Percentiles rank a stretch among this genome's conserved stretches.
These are phyloP conservation scores for Astragalus membranaceus DNA, from an alignment of 306 rosid species.

Conservation along the genomic window DNA sequence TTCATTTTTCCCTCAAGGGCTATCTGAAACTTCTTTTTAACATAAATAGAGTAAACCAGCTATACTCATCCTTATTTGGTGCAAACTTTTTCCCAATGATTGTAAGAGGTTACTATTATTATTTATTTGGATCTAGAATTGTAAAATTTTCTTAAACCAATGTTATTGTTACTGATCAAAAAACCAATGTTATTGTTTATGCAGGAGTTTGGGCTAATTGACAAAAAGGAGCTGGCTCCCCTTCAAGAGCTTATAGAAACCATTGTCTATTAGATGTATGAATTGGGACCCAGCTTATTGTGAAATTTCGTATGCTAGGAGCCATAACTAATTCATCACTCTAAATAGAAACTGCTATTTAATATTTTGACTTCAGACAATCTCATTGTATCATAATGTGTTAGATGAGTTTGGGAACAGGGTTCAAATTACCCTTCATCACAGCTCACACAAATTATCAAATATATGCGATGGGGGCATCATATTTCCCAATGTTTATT, in stretches of 20 bases:
- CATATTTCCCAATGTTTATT: conserved; percentile 4
- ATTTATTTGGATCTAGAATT: not conserved
- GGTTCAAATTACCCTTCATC: conserved; percentile 20
- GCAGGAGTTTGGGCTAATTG: conserved; percentile 96
- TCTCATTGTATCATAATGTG: conserved; percentile 27
- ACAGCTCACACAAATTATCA: not conserved
- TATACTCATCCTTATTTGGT: conserved; percentile 1
- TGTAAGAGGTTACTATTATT: not conserved
- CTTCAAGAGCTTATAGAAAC: conserved; percentile 99
- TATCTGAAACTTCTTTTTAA: not conserved
- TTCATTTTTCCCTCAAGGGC: not conserved
- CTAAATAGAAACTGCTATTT: conserved; percentile 25
- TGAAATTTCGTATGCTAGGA: conserved; percentile 24
- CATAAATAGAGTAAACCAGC: not conserved
- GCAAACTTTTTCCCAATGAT: not conserved
- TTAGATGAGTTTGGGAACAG: conserved; percentile 22
- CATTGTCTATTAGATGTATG: conserved; percentile 52
- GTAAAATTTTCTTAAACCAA: not conserved
- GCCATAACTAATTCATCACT: conserved; percentile 19
- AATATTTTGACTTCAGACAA: conserved; percentile 17
- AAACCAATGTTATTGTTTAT: conserved; percentile 6
- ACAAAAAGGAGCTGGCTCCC: conserved; percentile 98
- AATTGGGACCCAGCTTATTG: conserved; percentile 23
- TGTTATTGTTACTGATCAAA: conserved; percentile 6
- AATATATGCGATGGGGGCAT: conserved; percentile 2